A percentile compares a stretch with the other conserved stretches of the same genome.
phyloP scores from a whole-genome alignment of 352 stramenopile species.

The Phytophthora pluvialis region DNA sequence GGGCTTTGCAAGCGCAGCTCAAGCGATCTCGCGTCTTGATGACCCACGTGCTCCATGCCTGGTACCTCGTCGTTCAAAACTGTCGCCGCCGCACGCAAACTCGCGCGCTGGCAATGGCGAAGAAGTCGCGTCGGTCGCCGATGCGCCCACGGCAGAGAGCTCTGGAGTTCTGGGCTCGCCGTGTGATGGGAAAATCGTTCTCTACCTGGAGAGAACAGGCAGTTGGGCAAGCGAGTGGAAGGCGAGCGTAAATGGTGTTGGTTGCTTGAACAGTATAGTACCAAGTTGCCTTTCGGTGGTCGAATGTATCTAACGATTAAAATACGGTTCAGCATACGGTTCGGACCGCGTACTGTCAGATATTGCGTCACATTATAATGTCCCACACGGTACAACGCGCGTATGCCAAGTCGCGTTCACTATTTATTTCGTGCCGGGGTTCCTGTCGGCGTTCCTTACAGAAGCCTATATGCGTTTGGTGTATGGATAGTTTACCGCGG shows the following conservation, averaged over 20 bases:
- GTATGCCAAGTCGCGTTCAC: constrained; percentile 5
- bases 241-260: too few relatives aligned
- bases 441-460: too few relatives aligned
- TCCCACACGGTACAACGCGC: constrained; percentile 8
- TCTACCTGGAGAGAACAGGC: constrained; percentile 10
- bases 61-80: constrained; percentile 32
- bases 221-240: neutral
- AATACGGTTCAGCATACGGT: constrained; percentile 22
- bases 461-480: constrained; percentile 1
- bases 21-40: constrained; percentile 34
- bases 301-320: constrained; percentile 28
- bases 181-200: constrained; percentile 21
- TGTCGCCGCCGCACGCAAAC: constrained; percentile 3
- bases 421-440: too few relatives aligned
- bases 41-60: constrained; percentile 40
- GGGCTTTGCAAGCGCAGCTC: constrained; percentile 33
- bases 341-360: constrained; percentile 22
- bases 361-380: constrained; percentile 14
- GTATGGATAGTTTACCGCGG: constrained; percentile 1
- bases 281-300: constrained; percentile 34
- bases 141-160: constrained; percentile 4
- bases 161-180: constrained; percentile 31
- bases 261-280: too few relatives aligned
- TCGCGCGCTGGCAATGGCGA: neutral
- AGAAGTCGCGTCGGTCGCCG: neutral